Base-by-base conservation (phyloP, 345 rosid species). In the Raphanus sativus region DNA sequence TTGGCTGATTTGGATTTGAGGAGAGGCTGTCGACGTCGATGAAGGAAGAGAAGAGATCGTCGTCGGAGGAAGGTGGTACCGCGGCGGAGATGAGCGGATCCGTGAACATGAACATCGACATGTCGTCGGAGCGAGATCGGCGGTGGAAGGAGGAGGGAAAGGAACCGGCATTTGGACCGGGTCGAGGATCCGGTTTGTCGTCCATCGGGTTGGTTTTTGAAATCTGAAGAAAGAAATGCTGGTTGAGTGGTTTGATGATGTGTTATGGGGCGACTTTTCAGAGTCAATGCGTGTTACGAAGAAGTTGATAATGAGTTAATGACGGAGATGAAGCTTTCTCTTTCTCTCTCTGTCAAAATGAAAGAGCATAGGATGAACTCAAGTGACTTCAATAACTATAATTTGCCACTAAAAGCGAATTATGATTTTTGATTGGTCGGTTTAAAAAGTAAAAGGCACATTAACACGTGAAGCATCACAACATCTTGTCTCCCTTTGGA, bases 11-110 rank as follows among this genome's bases (percentile, higher is more conserved):
- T 0, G 81, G 77, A 67, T 78, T 48, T 0, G 74, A 73, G 13
- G 81, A 61, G 81, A 78, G 70, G 65, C 74, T 84, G 25, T 89
- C 87, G 36, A 87, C 85, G 65, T 89, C 86, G 80, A 86, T 82
- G 85, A 85, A 89, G 32, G 91, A 85, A 5, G 90, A 85, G 84
- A 87, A 85, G 54, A 86, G 84, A 72, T 89, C 93, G 71, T 89
- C 93, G 73, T 86, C 86, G 66, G 83, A 78, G 9, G 87, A 84
- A 40, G 90, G 84, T 5, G 72, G 78, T 8, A 83, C 78, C 52
- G 59, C 55, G 65, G 62, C 45, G 75, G 61, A 12, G 66, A 79
- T 24, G 45, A 74, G 75, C 29, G 87, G 85, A 82, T 81, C 87
- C 87, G 78, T 82, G 84, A 81, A 77, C 87, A 88, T 85, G 81